phyloP scores from a whole-genome alignment of 2,329 filamentous ascomycete species.

The Calonectria honghensis region DNA sequence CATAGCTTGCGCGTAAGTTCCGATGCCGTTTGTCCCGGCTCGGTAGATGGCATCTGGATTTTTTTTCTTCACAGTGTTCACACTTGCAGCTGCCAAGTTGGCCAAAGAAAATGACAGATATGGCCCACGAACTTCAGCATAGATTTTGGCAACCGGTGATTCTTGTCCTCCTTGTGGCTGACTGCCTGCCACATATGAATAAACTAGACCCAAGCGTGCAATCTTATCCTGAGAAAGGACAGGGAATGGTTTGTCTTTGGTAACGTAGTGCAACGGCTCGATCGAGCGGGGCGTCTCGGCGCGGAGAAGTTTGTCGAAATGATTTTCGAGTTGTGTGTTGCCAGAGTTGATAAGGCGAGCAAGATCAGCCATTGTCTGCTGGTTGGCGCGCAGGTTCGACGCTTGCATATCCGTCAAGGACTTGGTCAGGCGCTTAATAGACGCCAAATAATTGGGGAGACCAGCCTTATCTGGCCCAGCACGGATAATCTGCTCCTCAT shows the following conservation, averaged over 20 bases:
- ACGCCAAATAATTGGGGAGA: conserved; percentile 88
- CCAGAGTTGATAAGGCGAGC: conserved; percentile 85
- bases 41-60: conserved; percentile 89
- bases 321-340: conserved; percentile 87
- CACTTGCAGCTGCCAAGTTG: conserved; percentile 90
- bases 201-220: conserved; percentile 85
- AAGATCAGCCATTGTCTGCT: conserved; percentile 89
- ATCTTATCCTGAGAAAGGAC: conserved; percentile 85
- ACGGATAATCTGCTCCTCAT: conserved; percentile 93
- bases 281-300: conserved; percentile 86
- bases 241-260: conserved; percentile 91
- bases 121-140: conserved; percentile 88
- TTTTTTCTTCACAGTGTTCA: conserved; percentile 89
- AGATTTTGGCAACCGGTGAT: conserved; percentile 85
- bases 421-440: conserved; percentile 90
- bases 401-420: conserved; percentile 89
- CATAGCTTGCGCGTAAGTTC: conserved; percentile 90
- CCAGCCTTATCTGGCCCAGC: conserved; percentile 90
- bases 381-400: conserved; percentile 94
- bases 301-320: conserved; percentile 85
- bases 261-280: conserved; percentile 94
- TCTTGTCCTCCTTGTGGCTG: conserved; percentile 73
- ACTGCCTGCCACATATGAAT: conserved; percentile 82
- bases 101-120: conserved; percentile 89
- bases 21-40: conserved; percentile 92